Evolutionary conservation across 257 asterid species (phyloP), one percentile per base, ranked within the genome.

Genomic region (Striga asiatica): DNA sequence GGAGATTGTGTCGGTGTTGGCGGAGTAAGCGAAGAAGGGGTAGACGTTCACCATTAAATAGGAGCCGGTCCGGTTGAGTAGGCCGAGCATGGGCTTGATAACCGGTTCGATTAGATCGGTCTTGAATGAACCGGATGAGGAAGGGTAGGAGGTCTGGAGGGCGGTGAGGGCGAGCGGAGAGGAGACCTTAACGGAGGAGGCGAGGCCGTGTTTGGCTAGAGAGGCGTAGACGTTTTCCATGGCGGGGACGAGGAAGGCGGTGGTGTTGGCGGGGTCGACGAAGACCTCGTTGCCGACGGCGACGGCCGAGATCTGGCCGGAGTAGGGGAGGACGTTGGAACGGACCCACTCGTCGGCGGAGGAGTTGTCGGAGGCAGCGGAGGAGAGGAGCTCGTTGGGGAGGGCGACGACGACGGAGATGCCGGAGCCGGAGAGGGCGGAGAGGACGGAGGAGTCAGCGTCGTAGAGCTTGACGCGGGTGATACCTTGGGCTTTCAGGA

Each of bases 221-320:
- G 98, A 86, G 0, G 83, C 64, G 37, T 89, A 50, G 2, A 89
- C 74, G 65, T 86, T 89, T 8, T 74, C 67, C 98, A 89, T 81
- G 67, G 98, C 98, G 28, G 95, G 77, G 7, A 89, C 94, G 48
- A 89, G 83, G 75, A 29, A 83, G 1, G 21, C 12, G 1, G 95
- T 73, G 13, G 81, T 74, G 60, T 86, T 83, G 0, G 66, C 49
- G 1, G 93, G 82, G 60, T 78, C 88, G 8, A 67, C 93, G 31
- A 83, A 83, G 0, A 89, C 96, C 29, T 89, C 96, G 2, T 89
- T 89, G 2, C 98, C 98, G 2, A 89, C 96, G 5, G 93, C 81
- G 7, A 89, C 77, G 65, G 86, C 76, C 22, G 81, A 91, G 50
- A 89, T 86, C 8, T 52, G 5, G 97, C 74, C 0, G 62, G 70